Evolutionary conservation across 805 yeast genomes (phyloP).

Genomic region (Suhomyces sp.): DNA sequence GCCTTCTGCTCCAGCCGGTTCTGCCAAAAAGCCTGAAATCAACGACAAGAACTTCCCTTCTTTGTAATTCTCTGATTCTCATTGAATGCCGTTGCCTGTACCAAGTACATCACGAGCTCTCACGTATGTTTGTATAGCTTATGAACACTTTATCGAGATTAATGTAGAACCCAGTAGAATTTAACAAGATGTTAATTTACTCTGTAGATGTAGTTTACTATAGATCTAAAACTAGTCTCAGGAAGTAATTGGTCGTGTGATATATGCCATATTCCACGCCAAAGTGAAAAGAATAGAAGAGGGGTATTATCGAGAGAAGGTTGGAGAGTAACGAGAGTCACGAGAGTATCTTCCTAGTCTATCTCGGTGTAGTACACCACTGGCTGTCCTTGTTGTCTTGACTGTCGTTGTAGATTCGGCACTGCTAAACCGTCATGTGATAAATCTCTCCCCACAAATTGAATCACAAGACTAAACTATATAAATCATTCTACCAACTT

Average conservation of each 20-base stretch:
- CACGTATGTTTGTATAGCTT: constrained; percentile 7
- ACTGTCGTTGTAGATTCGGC: background rate
- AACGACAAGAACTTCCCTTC: constrained; percentile 74
- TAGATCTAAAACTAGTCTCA: too few relatives aligned
- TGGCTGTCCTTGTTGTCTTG: background rate
- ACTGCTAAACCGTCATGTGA: background rate
- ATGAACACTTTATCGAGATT: constrained; percentile 4
- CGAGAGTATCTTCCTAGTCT: background rate
- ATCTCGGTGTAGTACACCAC: background rate
- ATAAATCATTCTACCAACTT: background rate
- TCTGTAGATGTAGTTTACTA: too few relatives aligned
- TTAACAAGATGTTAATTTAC: too few relatives aligned
- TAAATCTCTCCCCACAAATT: background rate
- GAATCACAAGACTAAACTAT: background rate
- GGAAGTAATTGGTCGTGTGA: background rate
- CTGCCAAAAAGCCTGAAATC: constrained; percentile 34
- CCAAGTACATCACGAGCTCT: constrained; percentile 3
- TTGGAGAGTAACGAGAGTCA: too few relatives aligned
- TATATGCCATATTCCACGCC: background rate
- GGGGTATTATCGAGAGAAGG: background rate
- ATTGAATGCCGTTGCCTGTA: background rate
- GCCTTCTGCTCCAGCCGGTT: constrained; percentile 27
- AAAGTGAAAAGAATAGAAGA: background rate
- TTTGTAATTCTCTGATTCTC: constrained; percentile 30
- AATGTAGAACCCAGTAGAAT: too few relatives aligned